Evolutionary conservation across 768 basidiomycete species (phyloP).

Genomic region (Mycena galopus): DNA sequence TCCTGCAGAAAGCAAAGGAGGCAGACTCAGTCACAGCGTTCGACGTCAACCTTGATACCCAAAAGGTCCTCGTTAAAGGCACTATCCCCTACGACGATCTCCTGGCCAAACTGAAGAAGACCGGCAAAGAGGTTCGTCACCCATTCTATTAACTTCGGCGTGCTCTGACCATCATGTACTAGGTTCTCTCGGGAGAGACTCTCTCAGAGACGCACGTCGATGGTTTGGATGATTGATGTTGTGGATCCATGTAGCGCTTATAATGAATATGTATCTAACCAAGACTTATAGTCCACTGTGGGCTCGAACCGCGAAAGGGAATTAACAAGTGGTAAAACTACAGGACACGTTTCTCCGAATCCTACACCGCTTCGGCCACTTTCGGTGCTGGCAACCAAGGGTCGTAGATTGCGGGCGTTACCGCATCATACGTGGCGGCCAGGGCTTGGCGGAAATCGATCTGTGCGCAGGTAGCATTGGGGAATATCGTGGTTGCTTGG

Average conservation of each 20-base stretch:
- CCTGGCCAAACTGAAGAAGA: conserved; percentile 86
- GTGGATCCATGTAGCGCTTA: conserved; percentile 5
- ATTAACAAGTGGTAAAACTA: too few relatives aligned
- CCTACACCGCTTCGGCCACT: too few relatives aligned
- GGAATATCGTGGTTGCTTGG: not conserved
- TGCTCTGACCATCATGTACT: not conserved
- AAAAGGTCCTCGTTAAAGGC: conserved; percentile 80
- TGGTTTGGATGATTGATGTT: conserved; percentile 15
- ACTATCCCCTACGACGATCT: conserved; percentile 73
- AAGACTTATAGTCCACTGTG: not conserved
- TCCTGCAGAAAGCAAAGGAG: conserved; percentile 75
- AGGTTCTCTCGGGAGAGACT: conserved; percentile 63
- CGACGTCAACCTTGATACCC: conserved; percentile 73
- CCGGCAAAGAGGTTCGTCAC: conserved; percentile 83
- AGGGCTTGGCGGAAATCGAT: conserved; percentile 5
- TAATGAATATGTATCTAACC: conserved; percentile 23
- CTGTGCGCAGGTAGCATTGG: not conserved
- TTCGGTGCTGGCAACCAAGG: not conserved
- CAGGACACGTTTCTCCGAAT: too few relatives aligned
- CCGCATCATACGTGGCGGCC: not conserved
- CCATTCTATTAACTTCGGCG: not conserved
- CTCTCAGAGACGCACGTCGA: conserved; percentile 39
- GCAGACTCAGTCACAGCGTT: too few relatives aligned
- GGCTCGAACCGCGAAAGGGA: too few relatives aligned
- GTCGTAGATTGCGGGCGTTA: not conserved